Conservation (phyloP, 1,284 basidiomycete genomes). For the Cutaneotrichosporon mucoides region DNA sequence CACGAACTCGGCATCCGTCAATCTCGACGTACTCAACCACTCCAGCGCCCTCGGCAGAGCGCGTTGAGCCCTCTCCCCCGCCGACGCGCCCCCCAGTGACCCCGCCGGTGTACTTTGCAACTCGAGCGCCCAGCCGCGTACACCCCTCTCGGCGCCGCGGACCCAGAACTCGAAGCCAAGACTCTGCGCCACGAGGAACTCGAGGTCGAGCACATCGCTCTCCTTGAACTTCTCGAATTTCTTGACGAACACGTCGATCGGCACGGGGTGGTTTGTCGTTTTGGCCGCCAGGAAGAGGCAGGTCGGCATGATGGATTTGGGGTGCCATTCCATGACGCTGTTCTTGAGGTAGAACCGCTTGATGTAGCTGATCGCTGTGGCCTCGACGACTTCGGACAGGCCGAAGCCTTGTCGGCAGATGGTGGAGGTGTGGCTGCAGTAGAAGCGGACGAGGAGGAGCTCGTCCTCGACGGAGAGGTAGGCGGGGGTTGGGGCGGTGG, state of each 20-base stretch:
- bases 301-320: slow-evolving; percentile 96
- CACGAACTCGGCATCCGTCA: slow-evolving; percentile 88
- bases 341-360: slow-evolving; percentile 98
- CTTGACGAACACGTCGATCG: slow-evolving; percentile 74
- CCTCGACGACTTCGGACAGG: slow-evolving; percentile 86
- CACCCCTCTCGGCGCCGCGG: slow-evolving; percentile 80
- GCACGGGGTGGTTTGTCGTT: slow-evolving; percentile 88
- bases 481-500: slow-evolving; percentile 38
- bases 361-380: slow-evolving; percentile 84
- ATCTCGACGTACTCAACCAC: slow-evolving; percentile 65
- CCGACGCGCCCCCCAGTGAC: slow-evolving; percentile 1
- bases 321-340: slow-evolving; percentile 99
- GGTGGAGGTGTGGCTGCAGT: slow-evolving; percentile 77
- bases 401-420: slow-evolving; percentile 74
- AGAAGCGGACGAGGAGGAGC: slow-evolving; percentile 79
- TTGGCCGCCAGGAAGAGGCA: slow-evolving; percentile 93
- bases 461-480: slow-evolving; percentile 83
- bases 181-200: slow-evolving; percentile 92
- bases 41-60: slow-evolving; percentile 27
- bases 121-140: slow-evolving; percentile 88
- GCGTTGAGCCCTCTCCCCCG: slow-evolving; percentile 20
- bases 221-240: slow-evolving; percentile 73
- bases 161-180: slow-evolving; percentile 88
- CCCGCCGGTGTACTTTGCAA: slow-evolving; percentile 58
- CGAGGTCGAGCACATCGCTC: slow-evolving; percentile 81